phyloP scores from a whole-genome alignment of 2,329 filamentous ascomycete species.

The Phialocephala sp. region DNA sequence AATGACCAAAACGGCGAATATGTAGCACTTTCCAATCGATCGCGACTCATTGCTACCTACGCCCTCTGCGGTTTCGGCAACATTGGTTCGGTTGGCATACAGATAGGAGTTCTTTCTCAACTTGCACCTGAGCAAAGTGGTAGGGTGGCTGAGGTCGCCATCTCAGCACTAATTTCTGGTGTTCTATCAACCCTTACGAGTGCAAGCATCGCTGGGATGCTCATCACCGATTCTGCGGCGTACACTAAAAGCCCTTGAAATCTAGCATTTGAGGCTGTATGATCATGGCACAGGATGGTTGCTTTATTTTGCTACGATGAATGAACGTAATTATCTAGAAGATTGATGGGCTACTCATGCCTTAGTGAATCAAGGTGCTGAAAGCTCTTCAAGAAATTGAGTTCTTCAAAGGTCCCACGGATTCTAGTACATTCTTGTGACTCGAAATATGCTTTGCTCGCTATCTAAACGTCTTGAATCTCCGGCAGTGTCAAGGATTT shows the following conservation, averaged over 20 bases:
- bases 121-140: conserved; percentile 75
- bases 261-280: no score
- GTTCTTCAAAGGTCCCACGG: no score
- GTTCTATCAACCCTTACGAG: conserved; percentile 80
- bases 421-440: no score
- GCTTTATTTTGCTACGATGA: neutral
- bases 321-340: neutral
- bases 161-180: conserved; percentile 79
- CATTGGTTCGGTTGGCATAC: conserved; percentile 84
- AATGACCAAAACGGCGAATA: conserved; percentile 51
- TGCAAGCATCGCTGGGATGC: conserved; percentile 77
- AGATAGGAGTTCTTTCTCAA: conserved; percentile 86
- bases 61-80: conserved; percentile 86
- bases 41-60: conserved; percentile 83
- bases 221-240: conserved; percentile 62
- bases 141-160: conserved; percentile 75
- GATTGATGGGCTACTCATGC: no score
- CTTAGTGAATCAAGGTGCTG: no score
- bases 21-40: conserved; percentile 67
- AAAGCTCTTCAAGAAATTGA: no score
- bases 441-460: no score
- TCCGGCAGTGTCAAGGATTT: neutral
- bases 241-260: conserved; percentile 26
- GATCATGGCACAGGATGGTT: no score
- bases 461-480: neutral